Base-by-base conservation (phyloP, 2,329 filamentous ascomycete species). In the Ophiocordyceps sinensis region DNA sequence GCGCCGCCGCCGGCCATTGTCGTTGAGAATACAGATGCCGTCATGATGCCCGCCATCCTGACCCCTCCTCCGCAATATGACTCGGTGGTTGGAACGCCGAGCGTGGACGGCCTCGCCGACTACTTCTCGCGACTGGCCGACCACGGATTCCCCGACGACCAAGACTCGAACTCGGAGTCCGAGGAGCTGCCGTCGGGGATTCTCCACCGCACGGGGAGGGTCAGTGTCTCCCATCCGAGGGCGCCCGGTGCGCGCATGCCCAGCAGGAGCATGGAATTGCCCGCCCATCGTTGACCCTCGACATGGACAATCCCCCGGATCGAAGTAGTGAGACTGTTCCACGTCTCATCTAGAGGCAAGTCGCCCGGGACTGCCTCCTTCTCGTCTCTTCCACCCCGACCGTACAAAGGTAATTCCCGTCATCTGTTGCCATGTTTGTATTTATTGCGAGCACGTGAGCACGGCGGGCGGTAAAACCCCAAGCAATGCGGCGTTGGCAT, bases 11-110 rank as follows among this genome's bases (percentile, higher is more conserved):
- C 61, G 3, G 56, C 51, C 34, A 51, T 55, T 28, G 43, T 53
- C 15, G 44, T 45, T n/a, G 44, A 50, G 17, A 42, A 44, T 14
- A 40, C 51, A 1, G 51, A 50, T 3, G 41, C 47, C 3, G 31
- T 45, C 8, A 29, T 45, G 3, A 23, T 41, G 26, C 54, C 32
- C 17, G 9, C 55, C 1, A 59, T 83, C 14, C 68, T 83, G 47
- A 93, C 86, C 0, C 87, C 87, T 1, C 88, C 88, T 8, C 88
- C 88, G 1, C 77, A 82, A 43, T 94, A 95, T 56, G 84, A 89
- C 44, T 69, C 72, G 4, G 83, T 93, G 31, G 76, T 91, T 1
- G 83, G 81, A 14, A 75, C 73, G 45, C 66, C 75, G 21, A 69
- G 77, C 62, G 67, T 85, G 57, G 59, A 87, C 64, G 61, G 79